Base-by-base conservation (phyloP, 2,329 filamentous ascomycete species). In the Beauveria brongniartii region DNA sequence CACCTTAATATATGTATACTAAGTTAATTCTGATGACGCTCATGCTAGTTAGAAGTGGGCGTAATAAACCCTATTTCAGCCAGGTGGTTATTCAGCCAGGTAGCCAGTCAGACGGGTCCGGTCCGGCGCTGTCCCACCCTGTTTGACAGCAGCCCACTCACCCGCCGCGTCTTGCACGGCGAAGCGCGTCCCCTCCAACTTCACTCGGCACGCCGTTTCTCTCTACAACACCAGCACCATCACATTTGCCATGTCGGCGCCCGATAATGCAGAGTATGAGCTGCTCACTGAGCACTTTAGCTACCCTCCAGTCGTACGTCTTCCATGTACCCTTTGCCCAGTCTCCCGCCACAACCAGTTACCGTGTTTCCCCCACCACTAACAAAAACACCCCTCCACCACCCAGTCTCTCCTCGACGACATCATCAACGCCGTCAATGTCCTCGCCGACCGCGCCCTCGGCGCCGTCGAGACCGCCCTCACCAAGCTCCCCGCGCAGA, bases 361-460 rank as follows among this genome's bases (percentile, higher is more conserved):
- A 16, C 46, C 59, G 58, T 14, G 5, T 5, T 26, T 64, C 63
- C 24, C 58, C 52, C 55, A 58, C 62, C 22, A 30, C 48, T 50
- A 59, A 62, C 61, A n/a, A 61, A 62, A 61, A 65, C 56, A 50
- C 48, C 34, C 20, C 34, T 30, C 30, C 30, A 34, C 30, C 10
- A 10, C 10, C 30, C 48, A 96, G 92, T 90, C 90, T 63, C 85
- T 99, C 47, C 89, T 99, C 70, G 94, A 99, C 83, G 93, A 97
- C 76, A 92, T 97, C 68, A 96, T 97, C 78, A 97, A 97, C 79
- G 90, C 89, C 60, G 86, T 97, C 74, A 99, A 97, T 78, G 90
- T 93, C 69, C 84, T 97, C 69, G 89, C 94, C 69, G 94, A 96
- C 75, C 89, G 89, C 73, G 92, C 91, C 59, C 87, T 96, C 69